phyloP scores from a whole-genome alignment of 768 basidiomycete genomes.

The Dendrothele bispora region DNA sequence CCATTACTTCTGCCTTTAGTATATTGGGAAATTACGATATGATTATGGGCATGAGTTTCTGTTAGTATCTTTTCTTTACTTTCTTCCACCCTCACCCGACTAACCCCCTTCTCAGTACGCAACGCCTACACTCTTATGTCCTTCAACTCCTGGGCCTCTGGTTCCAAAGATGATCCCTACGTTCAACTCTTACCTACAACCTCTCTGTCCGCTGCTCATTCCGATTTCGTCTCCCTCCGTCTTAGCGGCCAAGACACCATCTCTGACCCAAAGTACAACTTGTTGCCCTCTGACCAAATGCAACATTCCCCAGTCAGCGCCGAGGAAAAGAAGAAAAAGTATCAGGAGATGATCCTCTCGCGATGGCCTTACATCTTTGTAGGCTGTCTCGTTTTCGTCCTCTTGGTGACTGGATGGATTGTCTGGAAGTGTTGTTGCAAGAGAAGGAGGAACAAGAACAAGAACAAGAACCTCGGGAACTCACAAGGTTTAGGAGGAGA shows the following conservation, averaged over 20 bases:
- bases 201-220: conserved; percentile 46
- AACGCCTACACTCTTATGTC: conserved; percentile 73
- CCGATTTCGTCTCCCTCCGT: conserved; percentile 68
- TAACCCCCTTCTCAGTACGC: conserved; percentile 50
- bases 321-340: conserved; percentile 65
- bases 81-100: not conserved
- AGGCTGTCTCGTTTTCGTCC: conserved; percentile 54
- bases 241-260: conserved; percentile 60
- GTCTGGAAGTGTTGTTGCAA: conserved; percentile 65
- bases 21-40: conserved; percentile 77
- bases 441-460: conserved; percentile 27
- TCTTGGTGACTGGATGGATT: conserved; percentile 45
- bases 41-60: conserved; percentile 80
- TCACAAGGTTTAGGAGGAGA: too few relatives aligned
- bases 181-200: conserved; percentile 70
- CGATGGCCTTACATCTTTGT: conserved; percentile 73
- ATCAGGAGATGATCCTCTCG: conserved; percentile 63
- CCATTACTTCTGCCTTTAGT: conserved; percentile 79
- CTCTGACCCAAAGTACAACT: conserved; percentile 49
- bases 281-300: conserved; percentile 59
- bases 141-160: conserved; percentile 63
- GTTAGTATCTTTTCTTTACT: conserved; percentile 38
- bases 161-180: conserved; percentile 55
- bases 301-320: conserved; percentile 64
- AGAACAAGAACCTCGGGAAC: too few relatives aligned